Base-by-base conservation (phyloP, 2,329 filamentous ascomycete genomes). In the Onygena corvina region DNA sequence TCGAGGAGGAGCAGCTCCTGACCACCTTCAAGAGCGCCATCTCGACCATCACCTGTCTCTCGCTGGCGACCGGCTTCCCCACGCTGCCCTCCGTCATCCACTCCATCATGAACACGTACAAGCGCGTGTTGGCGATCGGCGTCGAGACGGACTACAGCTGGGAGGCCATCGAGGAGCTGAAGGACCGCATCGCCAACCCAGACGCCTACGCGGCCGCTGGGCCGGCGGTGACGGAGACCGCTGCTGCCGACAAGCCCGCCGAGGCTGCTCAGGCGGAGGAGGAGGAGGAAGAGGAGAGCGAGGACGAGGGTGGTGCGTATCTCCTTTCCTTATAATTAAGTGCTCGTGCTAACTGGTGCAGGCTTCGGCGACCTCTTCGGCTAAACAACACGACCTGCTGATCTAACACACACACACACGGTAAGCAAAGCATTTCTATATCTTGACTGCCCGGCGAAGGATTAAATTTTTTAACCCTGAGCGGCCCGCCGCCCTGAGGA, bases 181-280 rank as follows among this genome's bases (percentile, higher is more conserved):
- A 98, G 85, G 92, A 98, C 76, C 88, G 92, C 71, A 95, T 98
- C 65, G 87, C 87, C 75, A 96, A 98, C 81, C 93, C 93, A 61
- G 92, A 98, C 50, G 87, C 87, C 50, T 98, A 96, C 71, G 92
- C 90, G 58, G 70, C 86, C 45, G 76, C 89, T 58, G 87, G 84
- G 58, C 87, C 90, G 52, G 79, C 68, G 57, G 83, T 81, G 50
- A 75, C 74, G 52, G 74, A 79, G 50, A 71, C 72, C 48, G 67
- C 71, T 44, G 69, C 71, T 53, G 72, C 71, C 55, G 70, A 68
- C 49, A 75, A 72, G 55, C 74, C 69, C 49, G 73, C 69, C 46
- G 72, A 71, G 48, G 69, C 71, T 52, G 72, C 72, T 50, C 69
- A 71, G 48, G 73, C 75, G 55, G 74, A 76, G 60, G 75, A 79